Percentiles rank a stretch among this genome's conserved stretches.
Conservation (phyloP, 1,284 basidiomycete species). For the Cutaneotrichosporon cavernicola region DNA sequence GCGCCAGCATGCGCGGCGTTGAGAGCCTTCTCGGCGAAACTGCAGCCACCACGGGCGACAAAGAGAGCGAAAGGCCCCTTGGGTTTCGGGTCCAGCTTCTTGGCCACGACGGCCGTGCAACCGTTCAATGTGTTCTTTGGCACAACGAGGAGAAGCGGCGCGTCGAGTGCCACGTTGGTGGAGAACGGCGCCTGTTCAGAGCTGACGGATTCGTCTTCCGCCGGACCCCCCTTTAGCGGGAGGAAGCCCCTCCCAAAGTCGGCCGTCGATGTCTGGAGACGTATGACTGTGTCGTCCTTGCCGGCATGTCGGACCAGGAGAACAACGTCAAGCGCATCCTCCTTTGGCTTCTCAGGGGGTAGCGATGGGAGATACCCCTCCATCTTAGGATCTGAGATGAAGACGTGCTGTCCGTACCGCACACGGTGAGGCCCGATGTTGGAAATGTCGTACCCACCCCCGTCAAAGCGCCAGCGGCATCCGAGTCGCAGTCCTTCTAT, state of each 20-base stretch:
- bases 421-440: slow-evolving; percentile 79
- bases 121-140: slow-evolving; percentile 18
- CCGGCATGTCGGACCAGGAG: slow-evolving; percentile 2
- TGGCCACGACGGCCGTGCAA: slow-evolving; percentile 14
- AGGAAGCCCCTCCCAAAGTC: slow-evolving; percentile 16
- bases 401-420: slow-evolving; percentile 72
- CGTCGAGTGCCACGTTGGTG: background rate
- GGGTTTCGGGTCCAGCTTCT: slow-evolving; percentile 11
- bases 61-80: slow-evolving; percentile 30
- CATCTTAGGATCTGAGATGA: slow-evolving; percentile 65
- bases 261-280: slow-evolving; percentile 14
- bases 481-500: slow-evolving; percentile 67
- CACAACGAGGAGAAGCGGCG: slow-evolving; percentile 19
- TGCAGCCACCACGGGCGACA: slow-evolving; percentile 65
- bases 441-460: slow-evolving; percentile 79
- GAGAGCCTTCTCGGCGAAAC: slow-evolving; percentile 75
- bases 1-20: slow-evolving; percentile 66
- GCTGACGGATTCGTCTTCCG: background rate
- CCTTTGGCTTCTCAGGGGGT: slow-evolving; percentile 1
- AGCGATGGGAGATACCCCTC: slow-evolving; percentile 56
- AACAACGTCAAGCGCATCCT: slow-evolving; percentile 5
- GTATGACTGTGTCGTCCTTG: slow-evolving; percentile 1
- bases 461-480: slow-evolving; percentile 73
- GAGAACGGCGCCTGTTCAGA: slow-evolving; percentile 13
- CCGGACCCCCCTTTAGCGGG: background rate